Evolutionary conservation across 2,329 filamentous ascomycete species (phyloP), one percentile per base, ranked within the genome.

Genomic region (Clonostachys byssicola): DNA sequence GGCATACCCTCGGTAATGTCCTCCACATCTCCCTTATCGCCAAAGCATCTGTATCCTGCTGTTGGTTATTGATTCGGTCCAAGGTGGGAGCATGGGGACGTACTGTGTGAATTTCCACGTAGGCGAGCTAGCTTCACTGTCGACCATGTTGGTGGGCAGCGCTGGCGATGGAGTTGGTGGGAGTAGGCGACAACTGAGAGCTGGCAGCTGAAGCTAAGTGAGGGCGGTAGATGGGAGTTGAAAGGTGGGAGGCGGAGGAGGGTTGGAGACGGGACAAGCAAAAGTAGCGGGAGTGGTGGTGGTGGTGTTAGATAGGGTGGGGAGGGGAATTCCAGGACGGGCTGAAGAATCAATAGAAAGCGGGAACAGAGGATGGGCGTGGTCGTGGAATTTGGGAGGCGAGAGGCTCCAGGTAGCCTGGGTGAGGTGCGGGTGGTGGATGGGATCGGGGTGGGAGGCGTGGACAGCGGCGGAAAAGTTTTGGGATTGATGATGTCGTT

Each of bases 81-180:
- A 10, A 36, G 23, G 42, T 30, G 35, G 45, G 34, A 45, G 33
- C 23, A 40, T 43, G 50, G 38, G 43, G 47, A 80, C 90, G 72
- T 88, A 95, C 92, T 97, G 92, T 72, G 92, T 97, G 77, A 97
- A 97, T 81, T 97, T 97, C 92, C 92, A 97, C 74, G 92, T 97
- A 67, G 92, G 92, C 75, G 89, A 86, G 80, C 84, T 90, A 74
- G 88, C 81, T 77, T 95, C 91, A 77, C 86, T 88, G 83, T 96
- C 92, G 78, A 94, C 92, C 92, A 97, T 96, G 77, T 86, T 92
- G 74, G 61, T 60, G 54, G 58, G 57, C 59, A 61, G 60, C 55
- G 56, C 57, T 54, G 52, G 61, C 52, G 53, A 46, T 51, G 51
- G 52, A 49, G 52, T 51, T 50, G 50, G 23, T 30, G 23, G 23